Percentiles rank a stretch among this genome's conserved stretches.
These are phyloP conservation scores for Aspergillus brasiliensis DNA, from an alignment of 2,329 filamentous ascomycete species.

Conservation along the genomic window DNA sequence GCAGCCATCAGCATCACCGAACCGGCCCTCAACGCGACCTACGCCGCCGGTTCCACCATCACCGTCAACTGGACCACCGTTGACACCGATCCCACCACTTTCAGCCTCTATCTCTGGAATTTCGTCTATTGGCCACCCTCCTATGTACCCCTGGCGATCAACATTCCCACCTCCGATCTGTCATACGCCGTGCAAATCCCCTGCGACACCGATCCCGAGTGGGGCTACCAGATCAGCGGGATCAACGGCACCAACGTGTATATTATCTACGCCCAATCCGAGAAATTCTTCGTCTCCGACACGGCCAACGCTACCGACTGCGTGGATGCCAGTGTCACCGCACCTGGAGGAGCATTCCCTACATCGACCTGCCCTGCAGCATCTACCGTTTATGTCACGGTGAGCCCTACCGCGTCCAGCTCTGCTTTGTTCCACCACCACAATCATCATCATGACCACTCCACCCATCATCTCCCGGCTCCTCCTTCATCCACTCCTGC, in stretches of 20 bases:
- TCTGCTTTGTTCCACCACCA: conserved; percentile 14
- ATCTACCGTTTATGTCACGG: conserved; percentile 27
- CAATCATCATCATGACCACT: not conserved
- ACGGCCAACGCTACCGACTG: conserved; percentile 13
- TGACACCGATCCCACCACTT: conserved; percentile 43
- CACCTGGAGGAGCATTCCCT: not conserved
- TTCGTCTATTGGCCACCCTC: conserved; percentile 49
- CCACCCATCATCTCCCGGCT: conserved; percentile 14
- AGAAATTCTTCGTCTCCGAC: conserved; percentile 39
- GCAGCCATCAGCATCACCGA: conserved; percentile 28
- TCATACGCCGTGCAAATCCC: conserved; percentile 41
- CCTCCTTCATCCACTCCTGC: conserved; percentile 17
- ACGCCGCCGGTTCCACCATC: conserved; percentile 38
- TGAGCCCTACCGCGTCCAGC: conserved; percentile 26
- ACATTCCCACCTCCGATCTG: conserved; percentile 38
- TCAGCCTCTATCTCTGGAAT: conserved; percentile 50
- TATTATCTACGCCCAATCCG: conserved; percentile 48
- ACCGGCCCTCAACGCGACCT: conserved; percentile 40
- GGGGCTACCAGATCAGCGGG: conserved; percentile 49
- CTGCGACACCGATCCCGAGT: conserved; percentile 39
- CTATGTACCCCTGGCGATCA: conserved; percentile 41
- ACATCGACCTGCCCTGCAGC: conserved; percentile 12
- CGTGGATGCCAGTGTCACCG: conserved; percentile 15
- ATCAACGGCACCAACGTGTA: conserved; percentile 52
- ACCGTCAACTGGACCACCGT: conserved; percentile 43